Percentiles rank a stretch among this genome's conserved stretches.
These are phyloP conservation scores for Rhynchosporium graminicola DNA, from an alignment of 2,329 filamentous ascomycete genomes.

Conservation along the genomic window DNA sequence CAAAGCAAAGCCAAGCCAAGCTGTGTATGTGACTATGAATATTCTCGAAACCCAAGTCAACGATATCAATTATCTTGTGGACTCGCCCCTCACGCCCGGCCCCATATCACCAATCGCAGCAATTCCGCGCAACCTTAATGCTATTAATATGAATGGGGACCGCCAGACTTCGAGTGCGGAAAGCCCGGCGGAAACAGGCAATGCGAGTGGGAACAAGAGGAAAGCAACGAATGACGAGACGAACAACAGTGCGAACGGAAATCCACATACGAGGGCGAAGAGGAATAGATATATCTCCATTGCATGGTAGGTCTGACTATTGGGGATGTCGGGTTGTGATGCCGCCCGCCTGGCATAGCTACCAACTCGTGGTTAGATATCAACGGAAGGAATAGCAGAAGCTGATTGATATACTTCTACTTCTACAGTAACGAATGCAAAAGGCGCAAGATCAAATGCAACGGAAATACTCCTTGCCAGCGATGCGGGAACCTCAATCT, in stretches of 20 bases:
- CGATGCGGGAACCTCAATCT: conserved; percentile 69
- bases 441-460: conserved; percentile 74
- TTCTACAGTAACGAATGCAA: conserved; percentile 65
- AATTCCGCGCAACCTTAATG: conserved; percentile 28
- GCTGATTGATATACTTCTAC: conserved; percentile 13
- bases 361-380: not conserved
- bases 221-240: conserved; percentile 30
- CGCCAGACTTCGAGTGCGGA: conserved; percentile 36
- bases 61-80: conserved; percentile 39
- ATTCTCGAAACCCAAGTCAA: conserved; percentile 40
- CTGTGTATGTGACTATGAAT: conserved; percentile 40
- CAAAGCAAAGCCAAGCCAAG: not conserved
- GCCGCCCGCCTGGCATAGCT: not conserved
- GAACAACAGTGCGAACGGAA: conserved; percentile 24
- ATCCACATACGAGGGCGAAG: conserved; percentile 39
- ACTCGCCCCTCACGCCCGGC: conserved; percentile 34
- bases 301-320: conserved; percentile 37
- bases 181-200: conserved; percentile 36
- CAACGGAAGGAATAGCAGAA: not conserved
- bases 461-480: conserved; percentile 67
- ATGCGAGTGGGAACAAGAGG: conserved; percentile 39
- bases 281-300: conserved; percentile 43
- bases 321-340: not conserved
- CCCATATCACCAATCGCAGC: conserved; percentile 22
- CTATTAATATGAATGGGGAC: conserved; percentile 23